Base-by-base conservation (phyloP, 345 rosid genomes). In the Sisymbrium irio region DNA sequence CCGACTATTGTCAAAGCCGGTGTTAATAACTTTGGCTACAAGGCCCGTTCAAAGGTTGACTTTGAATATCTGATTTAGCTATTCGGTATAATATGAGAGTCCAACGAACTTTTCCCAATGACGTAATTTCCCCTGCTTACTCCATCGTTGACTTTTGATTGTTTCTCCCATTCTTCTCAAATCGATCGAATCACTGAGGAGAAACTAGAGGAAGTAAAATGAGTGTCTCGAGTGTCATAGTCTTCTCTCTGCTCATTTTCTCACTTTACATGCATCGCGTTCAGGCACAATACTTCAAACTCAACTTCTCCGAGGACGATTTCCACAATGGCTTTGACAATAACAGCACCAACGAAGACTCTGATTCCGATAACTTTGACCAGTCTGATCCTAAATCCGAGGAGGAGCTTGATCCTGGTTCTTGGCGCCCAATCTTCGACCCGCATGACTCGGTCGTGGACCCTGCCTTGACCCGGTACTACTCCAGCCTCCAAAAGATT, bases 371-470 rank as follows among this genome's bases (percentile, higher is more conserved):
- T 35, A 91, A 89, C 30, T 89, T 89, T 62, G 89, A 85, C 10
- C 91, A 91, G 65, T 64, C 86, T 14, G 88, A 82, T 13, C 57
- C 86, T 8, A 87, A 81, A 69, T 67, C 96, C 4, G 96, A 88
- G 13, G 86, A 88, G 41, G 88, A 85, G 64, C 90, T 94, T 25
- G 97, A 91, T 69, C 97, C 92, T 13, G 97, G 98, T 12, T 90
- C 98, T 0, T 93, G 98, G 98, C 89, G 93, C 42, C 87, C 92
- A 32, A 79, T 90, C 68, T 86, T 95, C 55, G 99, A 92, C 74
- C 90, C 93, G 9, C 84, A 83, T 22, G 25, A 3, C 25, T 22
- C 25, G 3, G 25, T 3, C 12, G 13, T 64, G 13, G 55, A 73
- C 13, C 81, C 66, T 67, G 58, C 73, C 59, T 78, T 77, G 25